These are phyloP conservation scores for Saturnispora sekii DNA, from an alignment of 805 yeast species.

Conservation along the genomic window DNA sequence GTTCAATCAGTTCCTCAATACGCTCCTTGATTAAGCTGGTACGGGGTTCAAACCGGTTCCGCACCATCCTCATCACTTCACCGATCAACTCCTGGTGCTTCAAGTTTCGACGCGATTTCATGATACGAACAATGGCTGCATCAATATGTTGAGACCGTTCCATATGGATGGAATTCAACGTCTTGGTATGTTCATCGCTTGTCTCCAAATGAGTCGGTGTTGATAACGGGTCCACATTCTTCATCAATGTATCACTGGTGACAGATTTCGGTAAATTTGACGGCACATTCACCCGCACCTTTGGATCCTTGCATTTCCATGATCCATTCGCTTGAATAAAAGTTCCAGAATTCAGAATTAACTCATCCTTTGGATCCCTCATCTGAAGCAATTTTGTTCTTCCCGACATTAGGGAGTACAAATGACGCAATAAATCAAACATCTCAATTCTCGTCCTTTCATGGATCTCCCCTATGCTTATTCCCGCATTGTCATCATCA, in stretches of 20 bases:
- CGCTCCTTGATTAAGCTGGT: conserved; percentile 59
- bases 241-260: neutral
- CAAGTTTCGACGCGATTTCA: conserved; percentile 62
- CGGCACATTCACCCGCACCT: conserved; percentile 6
- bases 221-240: neutral
- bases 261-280: conserved; percentile 5
- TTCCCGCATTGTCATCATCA: conserved; percentile 40
- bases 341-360: neutral
- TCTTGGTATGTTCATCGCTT: conserved; percentile 43
- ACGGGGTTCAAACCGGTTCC: conserved; percentile 58
- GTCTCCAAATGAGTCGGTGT: conserved; percentile 32
- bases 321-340: neutral
- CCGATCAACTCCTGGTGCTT: conserved; percentile 58
- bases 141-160: conserved; percentile 62
- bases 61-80: conserved; percentile 38
- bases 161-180: conserved; percentile 47
- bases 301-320: conserved; percentile 8
- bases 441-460: conserved; percentile 64
- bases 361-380: neutral
- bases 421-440: conserved; percentile 61
- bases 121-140: conserved; percentile 81
- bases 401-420: conserved; percentile 28
- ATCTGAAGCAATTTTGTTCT: conserved; percentile 18
- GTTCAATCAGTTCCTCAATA: conserved; percentile 64
- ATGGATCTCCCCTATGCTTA: conserved; percentile 49